Evolutionary conservation across 2,329 filamentous ascomycete genomes (phyloP).

Genomic region (Exophiala calicioides): DNA sequence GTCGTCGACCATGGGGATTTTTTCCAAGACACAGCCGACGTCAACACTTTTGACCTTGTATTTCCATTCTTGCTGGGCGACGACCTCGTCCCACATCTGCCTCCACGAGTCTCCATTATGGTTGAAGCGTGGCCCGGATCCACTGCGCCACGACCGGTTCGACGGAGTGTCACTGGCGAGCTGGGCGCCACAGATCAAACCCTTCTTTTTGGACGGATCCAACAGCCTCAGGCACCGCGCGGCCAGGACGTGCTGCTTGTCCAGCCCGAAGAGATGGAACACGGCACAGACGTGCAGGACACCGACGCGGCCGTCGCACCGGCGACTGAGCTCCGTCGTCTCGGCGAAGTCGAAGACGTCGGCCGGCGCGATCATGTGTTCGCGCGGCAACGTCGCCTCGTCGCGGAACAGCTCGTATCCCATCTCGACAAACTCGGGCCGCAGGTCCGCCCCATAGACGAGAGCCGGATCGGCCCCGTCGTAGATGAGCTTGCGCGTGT

Average conservation of each 20-base stretch:
- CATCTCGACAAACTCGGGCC: constrained; percentile 41
- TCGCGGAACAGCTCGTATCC: constrained; percentile 48
- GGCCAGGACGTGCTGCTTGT: constrained; percentile 36
- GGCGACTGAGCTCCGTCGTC: constrained; percentile 20
- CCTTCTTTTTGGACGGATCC: constrained; percentile 10
- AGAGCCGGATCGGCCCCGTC: constrained; percentile 53
- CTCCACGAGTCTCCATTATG: constrained; percentile 53
- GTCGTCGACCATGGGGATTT: too few species aligned
- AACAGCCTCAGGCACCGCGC: constrained; percentile 27
- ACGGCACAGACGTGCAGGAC: constrained; percentile 42
- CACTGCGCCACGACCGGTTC: constrained; percentile 21
- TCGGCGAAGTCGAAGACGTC: constrained; percentile 32
- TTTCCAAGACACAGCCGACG: constrained; percentile 17
- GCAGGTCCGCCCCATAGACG: constrained; percentile 39
- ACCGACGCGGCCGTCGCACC: constrained; percentile 35
- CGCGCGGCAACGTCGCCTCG: constrained; percentile 34
- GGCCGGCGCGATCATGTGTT: constrained; percentile 41
- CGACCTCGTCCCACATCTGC: constrained; percentile 57
- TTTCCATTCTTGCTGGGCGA: constrained; percentile 34
- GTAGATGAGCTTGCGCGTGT: constrained; percentile 44
- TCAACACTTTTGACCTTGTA: constrained; percentile 30
- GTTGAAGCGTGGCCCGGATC: constrained; percentile 23
- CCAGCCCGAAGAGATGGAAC: constrained; percentile 45
- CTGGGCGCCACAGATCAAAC: constrained; percentile 32
- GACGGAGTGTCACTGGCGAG: constrained; percentile 26